Evolutionary conservation across 345 rosid genomes (phyloP).

Genomic region (Hirschfeldia incana): DNA sequence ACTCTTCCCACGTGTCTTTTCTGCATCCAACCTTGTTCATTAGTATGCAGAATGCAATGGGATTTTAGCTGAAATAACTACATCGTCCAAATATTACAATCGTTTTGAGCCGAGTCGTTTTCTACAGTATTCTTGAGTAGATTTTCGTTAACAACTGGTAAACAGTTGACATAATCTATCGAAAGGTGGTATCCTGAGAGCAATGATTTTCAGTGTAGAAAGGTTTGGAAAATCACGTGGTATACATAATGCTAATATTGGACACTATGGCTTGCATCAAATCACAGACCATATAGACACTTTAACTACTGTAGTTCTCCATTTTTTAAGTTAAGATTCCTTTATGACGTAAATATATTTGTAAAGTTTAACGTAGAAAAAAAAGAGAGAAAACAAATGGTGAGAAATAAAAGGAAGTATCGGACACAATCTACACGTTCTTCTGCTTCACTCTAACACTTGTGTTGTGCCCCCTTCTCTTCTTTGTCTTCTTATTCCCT

Average conservation of each 20-base stretch:
- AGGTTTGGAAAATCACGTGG: not conserved
- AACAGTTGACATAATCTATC: not conserved
- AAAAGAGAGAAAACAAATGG: not conserved
- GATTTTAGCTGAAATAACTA: not conserved
- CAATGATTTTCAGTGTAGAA: not conserved
- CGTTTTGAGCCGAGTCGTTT: not conserved
- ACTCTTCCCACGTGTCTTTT: constrained; percentile 18
- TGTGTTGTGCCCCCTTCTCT: constrained; percentile 4
- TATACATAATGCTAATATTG: not conserved
- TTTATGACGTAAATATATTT: not conserved
- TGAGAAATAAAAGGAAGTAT: not conserved
- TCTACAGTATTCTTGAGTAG: not conserved
- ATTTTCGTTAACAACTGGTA: not conserved
- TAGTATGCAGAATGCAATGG: not conserved
- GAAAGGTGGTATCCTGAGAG: not conserved
- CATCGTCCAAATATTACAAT: not conserved
- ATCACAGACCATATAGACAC: not conserved
- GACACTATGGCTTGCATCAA: not conserved
- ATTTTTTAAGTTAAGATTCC: not conserved
- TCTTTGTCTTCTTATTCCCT: not conserved
- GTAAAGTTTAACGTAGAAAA: not conserved
- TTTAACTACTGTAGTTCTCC: not conserved
- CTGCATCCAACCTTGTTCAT: not conserved
- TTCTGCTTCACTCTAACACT: constrained; percentile 29
- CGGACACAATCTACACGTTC: constrained; percentile 18